These are phyloP conservation scores for Podospora pseudoanserina DNA, from an alignment of 495 filamentous ascomycete genomes.

Conservation along the genomic window DNA sequence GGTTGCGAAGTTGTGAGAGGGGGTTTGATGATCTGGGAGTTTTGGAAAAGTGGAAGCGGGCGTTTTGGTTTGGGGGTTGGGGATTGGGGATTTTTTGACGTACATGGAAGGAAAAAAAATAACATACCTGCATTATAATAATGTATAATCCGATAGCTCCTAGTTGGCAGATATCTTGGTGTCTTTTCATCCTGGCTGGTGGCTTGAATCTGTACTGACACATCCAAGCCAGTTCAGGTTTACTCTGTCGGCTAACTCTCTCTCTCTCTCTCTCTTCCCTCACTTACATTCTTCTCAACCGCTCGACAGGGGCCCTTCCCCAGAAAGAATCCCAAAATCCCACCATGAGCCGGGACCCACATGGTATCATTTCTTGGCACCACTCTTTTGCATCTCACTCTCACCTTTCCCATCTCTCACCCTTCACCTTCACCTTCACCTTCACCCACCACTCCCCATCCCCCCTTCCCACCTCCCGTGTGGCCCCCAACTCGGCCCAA, in stretches of 20 bases:
- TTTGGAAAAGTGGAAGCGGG: not conserved
- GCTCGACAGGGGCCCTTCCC: not conserved
- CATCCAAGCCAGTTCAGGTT: no score
- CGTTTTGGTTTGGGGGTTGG: not conserved
- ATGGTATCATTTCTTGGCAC: not conserved
- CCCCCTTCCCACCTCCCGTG: not conserved
- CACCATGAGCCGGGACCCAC: constrained; percentile 10
- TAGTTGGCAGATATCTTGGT: no score
- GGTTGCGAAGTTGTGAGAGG: constrained; percentile 46
- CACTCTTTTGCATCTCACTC: not conserved
- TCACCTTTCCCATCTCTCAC: not conserved
- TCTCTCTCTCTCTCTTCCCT: no score
- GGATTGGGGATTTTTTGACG: not conserved
- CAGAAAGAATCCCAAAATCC: not conserved
- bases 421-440: not conserved
- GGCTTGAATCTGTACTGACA: no score
- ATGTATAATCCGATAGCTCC: no score
- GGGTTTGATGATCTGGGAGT: no score
- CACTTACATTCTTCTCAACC: no score
- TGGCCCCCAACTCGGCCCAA: not conserved
- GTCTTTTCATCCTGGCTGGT: no score
- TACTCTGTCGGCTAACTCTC: no score
- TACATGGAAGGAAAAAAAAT: not conserved
- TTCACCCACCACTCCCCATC: not conserved
- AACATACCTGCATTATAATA: no score